These are phyloP conservation scores for Aspergillus kassunensis DNA, from an alignment of 495 filamentous ascomycete species.

Conservation along the genomic window DNA sequence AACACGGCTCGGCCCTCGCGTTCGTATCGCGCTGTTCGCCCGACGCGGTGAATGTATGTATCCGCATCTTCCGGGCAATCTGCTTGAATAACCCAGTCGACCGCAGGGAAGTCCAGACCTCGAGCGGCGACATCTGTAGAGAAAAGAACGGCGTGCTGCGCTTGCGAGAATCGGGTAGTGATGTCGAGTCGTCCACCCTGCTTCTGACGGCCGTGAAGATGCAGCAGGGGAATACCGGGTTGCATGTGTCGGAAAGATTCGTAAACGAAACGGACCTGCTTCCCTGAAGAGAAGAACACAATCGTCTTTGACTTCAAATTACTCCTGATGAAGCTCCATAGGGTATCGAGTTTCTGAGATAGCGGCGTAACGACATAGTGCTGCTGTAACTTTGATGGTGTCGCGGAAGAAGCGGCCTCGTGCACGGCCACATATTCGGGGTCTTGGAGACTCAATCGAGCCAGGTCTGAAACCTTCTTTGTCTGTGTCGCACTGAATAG, in stretches of 20 bases:
- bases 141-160: constrained; percentile 82
- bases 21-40: constrained; percentile 91
- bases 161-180: constrained; percentile 70
- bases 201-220: constrained; percentile 93
- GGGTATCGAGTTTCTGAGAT: constrained; percentile 80
- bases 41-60: constrained; percentile 96
- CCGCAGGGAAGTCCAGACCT: constrained; percentile 91
- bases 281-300: constrained; percentile 90
- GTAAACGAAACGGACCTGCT: constrained; percentile 93
- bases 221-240: constrained; percentile 90
- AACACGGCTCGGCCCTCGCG: constrained; percentile 81
- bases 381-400: constrained; percentile 79
- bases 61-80: constrained; percentile 96
- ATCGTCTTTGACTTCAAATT: constrained; percentile 91
- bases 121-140: constrained; percentile 92
- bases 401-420: constrained; percentile 74
- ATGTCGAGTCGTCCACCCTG: constrained; percentile 84
- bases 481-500: constrained; percentile 97
- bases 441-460: constrained; percentile 78
- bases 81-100: constrained; percentile 95
- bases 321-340: constrained; percentile 85
- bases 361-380: constrained; percentile 84
- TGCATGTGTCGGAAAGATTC: constrained; percentile 92
- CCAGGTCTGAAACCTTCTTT: constrained; percentile 87
- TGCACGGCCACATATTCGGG: constrained; percentile 95